phyloP scores from a whole-genome alignment of 192 early-diverging fungal species.

The Mycoemilia scoparia region DNA sequence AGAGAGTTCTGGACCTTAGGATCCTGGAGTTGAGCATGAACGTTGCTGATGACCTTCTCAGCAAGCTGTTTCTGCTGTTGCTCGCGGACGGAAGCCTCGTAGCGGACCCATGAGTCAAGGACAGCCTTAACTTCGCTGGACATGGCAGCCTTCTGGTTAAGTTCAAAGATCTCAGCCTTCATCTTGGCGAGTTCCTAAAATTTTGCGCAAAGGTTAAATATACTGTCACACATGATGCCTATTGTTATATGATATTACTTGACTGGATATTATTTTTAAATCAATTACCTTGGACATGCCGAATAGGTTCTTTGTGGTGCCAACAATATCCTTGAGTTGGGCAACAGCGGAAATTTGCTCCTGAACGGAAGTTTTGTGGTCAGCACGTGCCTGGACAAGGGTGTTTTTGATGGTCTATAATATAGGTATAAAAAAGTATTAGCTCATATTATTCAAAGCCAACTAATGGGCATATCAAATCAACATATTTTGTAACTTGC shows the following conservation, averaged over 20 bases:
- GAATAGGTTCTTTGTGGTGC: conserved; percentile 83
- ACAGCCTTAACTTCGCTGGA: conserved; percentile 67
- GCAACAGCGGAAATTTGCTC: conserved; percentile 79
- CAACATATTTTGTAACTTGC: no score
- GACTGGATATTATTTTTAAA: background rate
- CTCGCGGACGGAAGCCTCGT: conserved; percentile 85
- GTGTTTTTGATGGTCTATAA: conserved; percentile 62
- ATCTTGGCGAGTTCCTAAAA: conserved; percentile 88
- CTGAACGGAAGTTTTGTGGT: conserved; percentile 82
- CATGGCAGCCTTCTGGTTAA: conserved; percentile 78
- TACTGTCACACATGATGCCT: conserved; percentile 45
- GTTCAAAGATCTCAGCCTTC: conserved; percentile 84
- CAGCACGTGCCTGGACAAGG: conserved; percentile 64
- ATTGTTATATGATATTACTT: no score
- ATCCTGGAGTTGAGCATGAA: conserved; percentile 23
- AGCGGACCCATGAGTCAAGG: conserved; percentile 93
- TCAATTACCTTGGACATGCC: conserved; percentile 79
- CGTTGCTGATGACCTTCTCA: conserved; percentile 59
- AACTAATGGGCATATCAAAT: no score
- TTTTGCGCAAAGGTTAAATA: conserved; percentile 80
- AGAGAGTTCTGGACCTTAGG: conserved; percentile 30
- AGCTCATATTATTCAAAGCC: background rate
- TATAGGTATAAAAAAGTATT: no score
- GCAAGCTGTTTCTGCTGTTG: conserved; percentile 79
- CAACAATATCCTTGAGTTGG: conserved; percentile 82